These are phyloP conservation scores for Pichia rugopelliculosa DNA, from an alignment of 805 yeast species.

Conservation along the genomic window DNA sequence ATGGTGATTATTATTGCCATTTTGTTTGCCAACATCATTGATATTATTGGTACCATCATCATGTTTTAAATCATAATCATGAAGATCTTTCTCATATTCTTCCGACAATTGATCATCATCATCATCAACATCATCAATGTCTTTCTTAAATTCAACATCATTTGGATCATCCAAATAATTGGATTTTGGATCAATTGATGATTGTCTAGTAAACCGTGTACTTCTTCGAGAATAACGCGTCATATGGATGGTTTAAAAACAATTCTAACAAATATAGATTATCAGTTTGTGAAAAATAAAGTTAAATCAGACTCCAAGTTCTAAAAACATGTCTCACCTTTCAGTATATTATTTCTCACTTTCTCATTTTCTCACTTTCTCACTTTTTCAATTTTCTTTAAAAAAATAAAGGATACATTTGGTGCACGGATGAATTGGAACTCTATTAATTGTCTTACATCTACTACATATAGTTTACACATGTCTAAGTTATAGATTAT, in stretches of 20 bases:
- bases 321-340: not conserved
- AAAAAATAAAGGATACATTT: too few species aligned
- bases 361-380: not conserved
- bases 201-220: not conserved
- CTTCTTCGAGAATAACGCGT: not conserved
- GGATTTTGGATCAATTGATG: not conserved
- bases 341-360: too few species aligned
- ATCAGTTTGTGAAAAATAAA: not conserved
- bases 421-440: not conserved
- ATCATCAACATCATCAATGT: conserved; percentile 11
- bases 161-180: not conserved
- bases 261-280: too few species aligned
- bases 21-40: not conserved
- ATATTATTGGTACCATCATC: not conserved
- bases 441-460: not conserved
- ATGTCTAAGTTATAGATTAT: too few species aligned
- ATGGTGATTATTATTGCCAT: not conserved
- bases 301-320: not conserved
- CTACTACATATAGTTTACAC: too few species aligned
- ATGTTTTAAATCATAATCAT: conserved; percentile 1
- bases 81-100: conserved; percentile 20
- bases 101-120: conserved; percentile 15
- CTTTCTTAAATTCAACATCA: conserved; percentile 5
- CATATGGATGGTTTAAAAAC: not conserved
- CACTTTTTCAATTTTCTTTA: not conserved